Percentiles rank a stretch among this genome's conserved stretches.
Evolutionary conservation across 352 stramenopile genomes (phyloP).

Genomic region (Pythium aphanidermatum): DNA sequence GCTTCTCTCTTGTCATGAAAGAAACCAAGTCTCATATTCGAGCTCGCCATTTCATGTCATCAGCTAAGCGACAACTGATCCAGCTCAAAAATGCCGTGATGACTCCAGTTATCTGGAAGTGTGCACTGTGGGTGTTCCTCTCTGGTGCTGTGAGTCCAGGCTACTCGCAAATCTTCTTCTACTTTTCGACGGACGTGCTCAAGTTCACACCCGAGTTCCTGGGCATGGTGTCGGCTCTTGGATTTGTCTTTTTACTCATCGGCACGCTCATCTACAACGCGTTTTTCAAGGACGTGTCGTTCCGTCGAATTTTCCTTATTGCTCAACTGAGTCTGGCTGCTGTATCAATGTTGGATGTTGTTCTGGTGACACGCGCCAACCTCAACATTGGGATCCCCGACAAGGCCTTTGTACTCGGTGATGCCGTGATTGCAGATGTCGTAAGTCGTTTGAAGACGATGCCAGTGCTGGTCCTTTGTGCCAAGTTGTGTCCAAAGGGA

Average conservation of each 20-base stretch:
- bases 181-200: slow-evolving; percentile 94
- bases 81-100: slow-evolving; percentile 76
- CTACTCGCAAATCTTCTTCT: slow-evolving; percentile 94
- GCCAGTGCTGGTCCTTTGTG: slow-evolving; percentile 93
- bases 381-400: slow-evolving; percentile 90
- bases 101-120: slow-evolving; percentile 92
- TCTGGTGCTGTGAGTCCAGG: slow-evolving; percentile 91
- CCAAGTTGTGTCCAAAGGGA: slow-evolving; percentile 92
- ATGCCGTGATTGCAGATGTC: slow-evolving; percentile 89
- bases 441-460: slow-evolving; percentile 85
- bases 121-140: slow-evolving; percentile 94
- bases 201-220: slow-evolving; percentile 95
- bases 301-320: slow-evolving; percentile 92
- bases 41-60: slow-evolving; percentile 40
- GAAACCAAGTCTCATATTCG: slow-evolving; percentile 58
- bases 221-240: slow-evolving; percentile 75
- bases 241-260: slow-evolving; percentile 73
- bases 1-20: slow-evolving; percentile 86
- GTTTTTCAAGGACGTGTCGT: slow-evolving; percentile 87
- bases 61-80: slow-evolving; percentile 40
- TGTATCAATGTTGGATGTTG: slow-evolving; percentile 69
- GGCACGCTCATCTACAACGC: slow-evolving; percentile 82
- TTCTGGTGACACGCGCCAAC: slow-evolving; percentile 92
- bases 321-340: slow-evolving; percentile 67
- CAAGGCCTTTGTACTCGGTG: slow-evolving; percentile 93